Evolutionary conservation across 192 early-diverging fungal species (phyloP).

Genomic region (Coemansia sp.): DNA sequence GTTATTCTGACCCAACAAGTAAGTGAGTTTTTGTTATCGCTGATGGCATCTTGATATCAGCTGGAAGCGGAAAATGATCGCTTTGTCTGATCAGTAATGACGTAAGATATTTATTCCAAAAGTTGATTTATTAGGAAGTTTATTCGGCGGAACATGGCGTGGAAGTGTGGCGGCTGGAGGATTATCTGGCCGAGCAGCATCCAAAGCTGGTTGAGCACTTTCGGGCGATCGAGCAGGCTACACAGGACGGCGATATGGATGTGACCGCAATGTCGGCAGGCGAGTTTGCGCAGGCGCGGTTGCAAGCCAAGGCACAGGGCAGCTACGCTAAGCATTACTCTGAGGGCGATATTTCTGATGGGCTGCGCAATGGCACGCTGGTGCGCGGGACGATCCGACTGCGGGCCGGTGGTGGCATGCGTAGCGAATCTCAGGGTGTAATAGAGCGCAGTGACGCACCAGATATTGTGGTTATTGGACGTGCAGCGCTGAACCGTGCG

Average conservation of each 20-base stretch:
- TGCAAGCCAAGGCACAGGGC: slow-evolving; percentile 22
- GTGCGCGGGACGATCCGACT: slow-evolving; percentile 44
- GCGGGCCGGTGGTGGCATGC: slow-evolving; percentile 9
- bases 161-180: slow-evolving; percentile 26
- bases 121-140: background rate
- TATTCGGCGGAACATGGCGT: slow-evolving; percentile 16
- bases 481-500: slow-evolving; percentile 52
- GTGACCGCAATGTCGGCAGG: slow-evolving; percentile 30
- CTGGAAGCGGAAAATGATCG: too few relatives aligned
- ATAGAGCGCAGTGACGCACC: slow-evolving; percentile 48
- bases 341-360: slow-evolving; percentile 30
- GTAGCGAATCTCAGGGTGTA: slow-evolving; percentile 21
- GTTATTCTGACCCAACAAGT: slow-evolving; percentile 21
- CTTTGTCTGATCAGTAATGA: background rate
- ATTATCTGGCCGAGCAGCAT: slow-evolving; percentile 46
- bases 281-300: slow-evolving; percentile 36
- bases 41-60: slow-evolving; percentile 16
- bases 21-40: slow-evolving; percentile 17
- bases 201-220: slow-evolving; percentile 54
- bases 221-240: slow-evolving; percentile 55
- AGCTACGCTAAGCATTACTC: slow-evolving; percentile 21
- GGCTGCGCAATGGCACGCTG: slow-evolving; percentile 40
- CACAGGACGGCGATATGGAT: slow-evolving; percentile 55
- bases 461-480: slow-evolving; percentile 64
- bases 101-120: background rate